Percentiles rank a stretch among this genome's conserved stretches.
These are phyloP conservation scores for Cylindrodendrum hubeiense DNA, from an alignment of 2,329 filamentous ascomycete genomes.

Conservation along the genomic window DNA sequence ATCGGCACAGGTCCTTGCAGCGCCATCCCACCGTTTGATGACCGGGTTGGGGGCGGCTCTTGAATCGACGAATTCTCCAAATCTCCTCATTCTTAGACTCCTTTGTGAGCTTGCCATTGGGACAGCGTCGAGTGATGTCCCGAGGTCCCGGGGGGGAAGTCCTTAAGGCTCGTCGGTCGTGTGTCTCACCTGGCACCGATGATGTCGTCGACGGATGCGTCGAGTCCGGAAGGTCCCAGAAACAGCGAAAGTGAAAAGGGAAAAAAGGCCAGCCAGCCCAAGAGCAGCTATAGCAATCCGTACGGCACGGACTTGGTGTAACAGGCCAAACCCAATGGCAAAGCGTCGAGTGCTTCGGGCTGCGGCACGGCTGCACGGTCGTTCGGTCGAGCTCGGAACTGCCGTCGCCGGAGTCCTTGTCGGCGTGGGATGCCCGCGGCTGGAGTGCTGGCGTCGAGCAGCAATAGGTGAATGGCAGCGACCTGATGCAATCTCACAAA, in stretches of 20 bases:
- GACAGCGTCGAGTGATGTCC: background rate
- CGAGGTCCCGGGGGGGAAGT: background rate
- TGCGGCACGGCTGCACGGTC: constrained; percentile 3
- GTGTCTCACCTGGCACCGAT: background rate
- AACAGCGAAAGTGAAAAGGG: constrained; percentile 4
- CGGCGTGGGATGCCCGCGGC: background rate
- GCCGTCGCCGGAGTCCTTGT: constrained; percentile 3
- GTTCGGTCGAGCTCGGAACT: constrained; percentile 4
- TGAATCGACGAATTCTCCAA: constrained; percentile 47
- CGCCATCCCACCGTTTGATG: constrained; percentile 66
- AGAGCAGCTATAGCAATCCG: constrained; percentile 30
- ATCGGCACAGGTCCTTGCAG: constrained; percentile 54
- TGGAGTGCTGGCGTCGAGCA: background rate
- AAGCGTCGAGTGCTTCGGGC: constrained; percentile 1
- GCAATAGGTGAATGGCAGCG: background rate
- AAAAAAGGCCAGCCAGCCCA: constrained; percentile 11
- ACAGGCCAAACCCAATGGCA: constrained; percentile 27
- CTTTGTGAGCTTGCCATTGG: constrained; percentile 29
- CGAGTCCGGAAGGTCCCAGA: background rate
- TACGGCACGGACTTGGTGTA: constrained; percentile 31
- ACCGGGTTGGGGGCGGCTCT: constrained; percentile 32
- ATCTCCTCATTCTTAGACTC: constrained; percentile 31
- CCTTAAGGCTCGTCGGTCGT: constrained; percentile 1
- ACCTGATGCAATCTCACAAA: constrained; percentile 7
- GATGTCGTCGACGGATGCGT: constrained; percentile 13